A percentile compares a stretch with the other conserved stretches of the same genome.
phyloP scores from a whole-genome alignment of 202 grass and related monocot genomes.

The Setaria italica region DNA sequence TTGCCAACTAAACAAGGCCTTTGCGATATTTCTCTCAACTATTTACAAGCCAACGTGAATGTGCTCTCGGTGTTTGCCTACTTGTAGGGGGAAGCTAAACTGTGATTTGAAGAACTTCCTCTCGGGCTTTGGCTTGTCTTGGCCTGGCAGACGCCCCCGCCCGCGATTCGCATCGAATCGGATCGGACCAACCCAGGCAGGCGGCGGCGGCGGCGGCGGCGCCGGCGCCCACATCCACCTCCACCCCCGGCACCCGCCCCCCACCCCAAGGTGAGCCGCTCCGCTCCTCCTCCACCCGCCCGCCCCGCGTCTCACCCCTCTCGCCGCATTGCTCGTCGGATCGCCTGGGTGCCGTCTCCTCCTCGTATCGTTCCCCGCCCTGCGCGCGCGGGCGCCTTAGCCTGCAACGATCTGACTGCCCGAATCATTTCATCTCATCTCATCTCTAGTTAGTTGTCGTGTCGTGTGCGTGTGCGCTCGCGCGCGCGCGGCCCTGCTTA shows the following conservation, averaged over 20 bases:
- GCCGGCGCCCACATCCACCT: not conserved
- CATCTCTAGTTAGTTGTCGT: not conserved
- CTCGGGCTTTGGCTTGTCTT: not conserved
- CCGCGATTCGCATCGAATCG: slow-evolving; percentile 7
- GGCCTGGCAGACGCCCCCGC: not conserved
- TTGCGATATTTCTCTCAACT: too few relatives aligned
- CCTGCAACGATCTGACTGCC: not conserved
- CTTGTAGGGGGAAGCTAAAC: too few relatives aligned
- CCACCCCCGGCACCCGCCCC: not conserved
- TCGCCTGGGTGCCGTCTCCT: not conserved
- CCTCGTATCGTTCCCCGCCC: not conserved
- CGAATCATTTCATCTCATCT: not conserved
- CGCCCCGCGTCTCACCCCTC: not conserved
- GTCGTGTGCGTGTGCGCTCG: not conserved
- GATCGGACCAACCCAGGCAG: not conserved
- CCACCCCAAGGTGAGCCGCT: not conserved
- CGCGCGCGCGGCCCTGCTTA: too few relatives aligned
- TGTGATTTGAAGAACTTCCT: too few relatives aligned
- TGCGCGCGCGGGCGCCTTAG: too few relatives aligned
- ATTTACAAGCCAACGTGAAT: too few relatives aligned
- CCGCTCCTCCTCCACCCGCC: not conserved
- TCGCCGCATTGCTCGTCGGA: slow-evolving; percentile 3
- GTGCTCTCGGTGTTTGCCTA: too few relatives aligned
- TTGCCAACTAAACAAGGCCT: too few relatives aligned
- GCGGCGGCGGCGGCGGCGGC: not conserved